Evolutionary conservation across 345 rosid genomes (phyloP), one percentile per base, ranked within the genome.

Genomic region (Populus ilicifolia): DNA sequence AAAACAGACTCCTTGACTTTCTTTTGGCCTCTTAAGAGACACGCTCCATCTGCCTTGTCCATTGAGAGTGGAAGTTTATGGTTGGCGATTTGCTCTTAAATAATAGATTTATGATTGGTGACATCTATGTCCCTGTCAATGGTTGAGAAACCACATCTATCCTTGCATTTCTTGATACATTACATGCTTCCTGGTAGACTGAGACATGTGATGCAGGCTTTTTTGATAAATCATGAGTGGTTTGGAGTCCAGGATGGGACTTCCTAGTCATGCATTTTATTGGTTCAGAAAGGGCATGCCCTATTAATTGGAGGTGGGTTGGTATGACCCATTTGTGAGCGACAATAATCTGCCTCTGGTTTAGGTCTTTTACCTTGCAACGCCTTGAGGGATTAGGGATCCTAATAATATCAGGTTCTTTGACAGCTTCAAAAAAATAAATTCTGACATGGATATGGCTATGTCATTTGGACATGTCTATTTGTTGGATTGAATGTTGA

Each of bases 401-500:
- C 64, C 64, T n/a, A 59, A 59, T 23, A 59, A 4, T 25, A 23
- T 5, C 64, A n/a, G 64, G 29, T n/a, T n/a, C 7, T n/a, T 59
- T n/a, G 29, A 59, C 13, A 25, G 23, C 25, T 23, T 11, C 13
- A 59, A n/a, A 56, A 59, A 59, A 23, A 27, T 27, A 7, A 9
- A 59, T 23, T 23, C 2, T 4, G 25, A 59, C 16, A n/a, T 65
- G 69, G 38, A 65, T 65, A 13, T 33, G 41, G 69, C 69, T 33
- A 10, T 0, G 2, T 35, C 41, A 30, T 65, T 65, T 6, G 41
- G 29, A 59, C 1, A 56, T 59, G 64, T 59, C 64, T 59, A 59
- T 23, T n/a, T 59, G 64, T 59, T 59, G 11, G 23, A 56, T 56
- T 9, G 64, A 80, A 73, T 69, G 76, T 73, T 75, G 75, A 71